Conservation (phyloP, 2,329 filamentous ascomycete genomes). For the Tolypocladium sp. region DNA sequence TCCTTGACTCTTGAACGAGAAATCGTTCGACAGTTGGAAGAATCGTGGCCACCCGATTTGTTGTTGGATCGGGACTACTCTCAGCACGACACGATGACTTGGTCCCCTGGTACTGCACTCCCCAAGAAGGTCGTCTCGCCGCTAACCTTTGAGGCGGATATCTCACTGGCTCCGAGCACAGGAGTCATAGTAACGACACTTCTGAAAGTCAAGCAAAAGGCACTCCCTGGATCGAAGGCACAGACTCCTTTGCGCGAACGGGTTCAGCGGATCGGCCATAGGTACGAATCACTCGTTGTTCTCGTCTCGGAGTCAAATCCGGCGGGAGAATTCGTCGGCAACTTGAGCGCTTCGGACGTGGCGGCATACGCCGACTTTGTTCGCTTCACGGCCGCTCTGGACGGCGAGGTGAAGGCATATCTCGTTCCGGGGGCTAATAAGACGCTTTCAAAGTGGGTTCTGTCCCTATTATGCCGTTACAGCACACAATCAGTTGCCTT, state of each 20-base stretch:
- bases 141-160: constrained; percentile 55
- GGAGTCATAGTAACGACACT: constrained; percentile 65
- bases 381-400: constrained; percentile 34
- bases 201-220: constrained; percentile 62
- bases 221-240: constrained; percentile 43
- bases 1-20: constrained; percentile 37
- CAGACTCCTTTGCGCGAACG: constrained; percentile 43
- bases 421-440: constrained; percentile 41
- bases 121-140: constrained; percentile 20
- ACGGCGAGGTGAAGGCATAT: constrained; percentile 27
- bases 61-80: constrained; percentile 54
- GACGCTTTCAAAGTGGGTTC: constrained; percentile 45
- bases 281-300: constrained; percentile 61
- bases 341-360: constrained; percentile 30
- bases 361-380: constrained; percentile 39
- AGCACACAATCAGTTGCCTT: constrained; percentile 15
- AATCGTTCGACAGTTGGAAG: constrained; percentile 41
- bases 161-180: constrained; percentile 59
- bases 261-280: constrained; percentile 39
- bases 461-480: constrained; percentile 40
- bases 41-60: constrained; percentile 35
- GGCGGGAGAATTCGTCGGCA: constrained; percentile 29
- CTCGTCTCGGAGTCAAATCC: constrained; percentile 50
- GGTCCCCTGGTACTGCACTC: constrained; percentile 1
- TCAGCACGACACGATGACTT: constrained; percentile 18